Evolutionary conservation across 176 grass and related monocot genomes (phyloP), one percentile per base, ranked within the genome.

Genomic region (Poa annua): DNA sequence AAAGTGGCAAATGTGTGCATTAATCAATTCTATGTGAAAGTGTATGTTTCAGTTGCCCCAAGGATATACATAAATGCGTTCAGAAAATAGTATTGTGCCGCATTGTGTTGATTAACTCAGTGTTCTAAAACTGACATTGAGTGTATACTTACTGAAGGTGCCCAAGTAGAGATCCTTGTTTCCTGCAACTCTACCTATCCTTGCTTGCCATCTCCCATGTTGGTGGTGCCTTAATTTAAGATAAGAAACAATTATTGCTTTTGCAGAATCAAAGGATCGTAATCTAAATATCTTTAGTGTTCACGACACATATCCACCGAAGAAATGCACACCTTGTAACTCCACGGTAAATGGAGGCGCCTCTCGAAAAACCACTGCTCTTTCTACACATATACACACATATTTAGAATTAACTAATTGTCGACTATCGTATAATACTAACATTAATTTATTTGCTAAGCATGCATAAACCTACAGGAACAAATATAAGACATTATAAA

Each of bases 161-260:
- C 93, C 93, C 80, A 95, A 78, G 71, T 95, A 95, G 51, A 95
- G 93, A 64, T 95, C 93, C 76, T 95, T 95, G 88, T 95, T 95
- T 61, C 93, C 93, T 83, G 93, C 93, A 21, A 95, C 93, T 87
- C 93, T 88, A 13, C 93, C 93, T 45, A 95, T 95, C 56, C 93
- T 85, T 81, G 93, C 93, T 86, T 95, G 93, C 93, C 93, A 95
- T 75, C 93, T 92, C 50, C 93, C 93, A 90, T 95, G 93, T 75
- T 95, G 93, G 26, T 95, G 93, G 83, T 95, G 93, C 41, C 93
- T 94, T 62, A 52, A 85, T 66, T 36, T 65, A 61, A 13, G 16
- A 47, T 11, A 35, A 84, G 3, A 15, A 33, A 35, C 11, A 35
- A 44, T 32, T 16, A 16, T n/a, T 16, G 14, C 14, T 48, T 3